These are phyloP conservation scores for Dacryopinax primogenitus DNA, from an alignment of 768 basidiomycete genomes.

Conservation along the genomic window DNA sequence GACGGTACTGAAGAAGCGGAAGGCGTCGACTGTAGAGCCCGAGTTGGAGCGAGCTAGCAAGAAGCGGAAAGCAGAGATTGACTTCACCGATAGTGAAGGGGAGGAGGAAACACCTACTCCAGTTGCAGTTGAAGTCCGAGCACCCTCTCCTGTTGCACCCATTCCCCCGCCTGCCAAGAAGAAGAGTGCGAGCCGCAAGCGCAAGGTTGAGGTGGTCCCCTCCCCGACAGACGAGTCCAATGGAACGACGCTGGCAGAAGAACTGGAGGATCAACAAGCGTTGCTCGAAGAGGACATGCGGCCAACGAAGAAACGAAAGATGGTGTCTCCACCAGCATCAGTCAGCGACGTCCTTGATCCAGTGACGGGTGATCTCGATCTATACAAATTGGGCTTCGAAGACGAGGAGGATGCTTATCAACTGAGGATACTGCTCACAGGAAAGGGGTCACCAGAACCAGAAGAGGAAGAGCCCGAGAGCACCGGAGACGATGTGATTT, in stretches of 20 bases:
- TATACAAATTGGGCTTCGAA: constrained; percentile 23
- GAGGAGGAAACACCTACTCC: not conserved
- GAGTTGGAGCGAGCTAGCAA: not conserved
- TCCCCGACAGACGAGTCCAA: constrained; percentile 7
- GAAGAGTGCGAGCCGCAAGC: constrained; percentile 7
- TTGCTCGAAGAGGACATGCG: not conserved
- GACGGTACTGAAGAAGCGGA: not conserved
- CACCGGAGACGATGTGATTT: constrained; percentile 18
- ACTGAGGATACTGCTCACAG: constrained; percentile 12
- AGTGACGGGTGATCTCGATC: constrained; percentile 18
- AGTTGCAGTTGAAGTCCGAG: not conserved
- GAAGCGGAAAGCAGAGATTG: constrained; percentile 9
- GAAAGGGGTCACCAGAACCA: constrained; percentile 16
- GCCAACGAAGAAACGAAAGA: not conserved
- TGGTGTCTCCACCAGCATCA: not conserved
- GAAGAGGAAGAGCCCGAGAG: constrained; percentile 13
- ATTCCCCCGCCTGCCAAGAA: not conserved
- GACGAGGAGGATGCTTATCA: constrained; percentile 30
- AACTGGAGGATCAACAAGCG: not conserved
- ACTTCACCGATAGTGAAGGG: constrained; percentile 18
- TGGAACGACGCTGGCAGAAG: constrained; percentile 3
- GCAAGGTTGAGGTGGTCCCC: not conserved
- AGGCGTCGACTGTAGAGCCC: not conserved
- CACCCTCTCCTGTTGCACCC: not conserved
- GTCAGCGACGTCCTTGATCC: not conserved